A percentile compares a stretch with the other conserved stretches of the same genome.
Evolutionary conservation across 768 basidiomycete genomes (phyloP).

Genomic region (Brasilioporus rufonigricans): DNA sequence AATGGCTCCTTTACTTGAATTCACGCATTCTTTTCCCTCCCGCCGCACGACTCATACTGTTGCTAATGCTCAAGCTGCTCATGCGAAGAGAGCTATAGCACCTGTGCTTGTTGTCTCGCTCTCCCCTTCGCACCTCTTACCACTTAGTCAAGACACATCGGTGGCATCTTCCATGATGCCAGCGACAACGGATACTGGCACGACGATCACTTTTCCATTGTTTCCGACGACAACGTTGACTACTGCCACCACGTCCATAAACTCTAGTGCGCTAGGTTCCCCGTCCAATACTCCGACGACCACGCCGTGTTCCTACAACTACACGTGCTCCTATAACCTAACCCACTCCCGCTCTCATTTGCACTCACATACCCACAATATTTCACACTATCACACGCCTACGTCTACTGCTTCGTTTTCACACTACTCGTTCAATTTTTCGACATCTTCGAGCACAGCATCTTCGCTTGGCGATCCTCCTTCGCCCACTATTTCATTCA

Average conservation of each 20-base stretch:
- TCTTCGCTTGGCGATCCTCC: background rate
- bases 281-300: background rate
- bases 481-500: background rate
- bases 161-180: background rate
- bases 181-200: conserved; percentile 1
- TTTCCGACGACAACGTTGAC: background rate
- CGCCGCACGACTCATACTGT: conserved; percentile 57
- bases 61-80: conserved; percentile 39
- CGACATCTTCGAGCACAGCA: background rate
- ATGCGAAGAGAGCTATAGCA: conserved; percentile 28
- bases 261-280: background rate
- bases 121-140: background rate
- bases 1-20: conserved; percentile 53
- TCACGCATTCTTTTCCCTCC: conserved; percentile 52
- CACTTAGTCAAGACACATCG: background rate
- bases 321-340: background rate
- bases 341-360: background rate
- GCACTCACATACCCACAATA: background rate
- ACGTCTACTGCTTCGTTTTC: background rate
- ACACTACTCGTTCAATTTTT: background rate
- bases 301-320: background rate
- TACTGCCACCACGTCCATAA: background rate
- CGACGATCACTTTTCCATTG: conserved; percentile 9
- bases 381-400: background rate
- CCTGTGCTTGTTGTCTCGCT: conserved; percentile 2